Base-by-base conservation (phyloP, 164 flowering plant species). In the Echeveria elegans region DNA sequence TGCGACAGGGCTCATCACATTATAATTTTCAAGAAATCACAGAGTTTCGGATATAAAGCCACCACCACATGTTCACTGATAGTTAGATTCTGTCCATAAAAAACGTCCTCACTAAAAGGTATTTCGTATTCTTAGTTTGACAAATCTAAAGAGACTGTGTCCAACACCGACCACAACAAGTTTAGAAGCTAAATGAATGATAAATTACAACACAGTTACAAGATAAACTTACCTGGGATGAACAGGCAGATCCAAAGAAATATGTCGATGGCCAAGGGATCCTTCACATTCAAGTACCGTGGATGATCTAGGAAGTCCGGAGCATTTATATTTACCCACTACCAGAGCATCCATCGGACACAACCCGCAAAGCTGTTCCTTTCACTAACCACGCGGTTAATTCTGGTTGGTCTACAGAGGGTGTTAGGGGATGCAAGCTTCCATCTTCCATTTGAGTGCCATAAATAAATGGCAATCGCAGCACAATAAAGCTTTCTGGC, bases 381-480 rank as follows among this genome's bases (percentile, higher is more conserved):
- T 78, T 81, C 31, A 19, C 43, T 63, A 92, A 79, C 90, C 88
- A 88, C 64, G 96, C 98, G 75, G 97, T 92, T 58, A 67, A 53
- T 76, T 92, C 93, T 29, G 98, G 98, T 70, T 84, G 82, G 76
- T 78, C 75, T 70, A 87, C 87, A 63, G 79, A 78, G 60, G 83
- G 83, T 24, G 68, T 84, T 40, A 92, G 89, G 71, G 98, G 83
- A 66, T 76, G 87, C n/a, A 73, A 47, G 60, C 70, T 77, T 72
- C 75, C 73, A 74, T 86, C 88, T 67, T 82, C 85, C 69, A 83
- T 69, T 76, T 85, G 83, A 45, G 80, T 82, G 63, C 96, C 96
- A 79, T 90, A 92, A 6, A 90, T 79, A 78, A 88, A 92, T 63
- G 98, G 96, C 21, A 92, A 87, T 72, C 88, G 81, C 50, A 92